Base-by-base conservation (phyloP, 2,329 filamentous ascomycete species). In the Exophiala dermatitidis region DNA sequence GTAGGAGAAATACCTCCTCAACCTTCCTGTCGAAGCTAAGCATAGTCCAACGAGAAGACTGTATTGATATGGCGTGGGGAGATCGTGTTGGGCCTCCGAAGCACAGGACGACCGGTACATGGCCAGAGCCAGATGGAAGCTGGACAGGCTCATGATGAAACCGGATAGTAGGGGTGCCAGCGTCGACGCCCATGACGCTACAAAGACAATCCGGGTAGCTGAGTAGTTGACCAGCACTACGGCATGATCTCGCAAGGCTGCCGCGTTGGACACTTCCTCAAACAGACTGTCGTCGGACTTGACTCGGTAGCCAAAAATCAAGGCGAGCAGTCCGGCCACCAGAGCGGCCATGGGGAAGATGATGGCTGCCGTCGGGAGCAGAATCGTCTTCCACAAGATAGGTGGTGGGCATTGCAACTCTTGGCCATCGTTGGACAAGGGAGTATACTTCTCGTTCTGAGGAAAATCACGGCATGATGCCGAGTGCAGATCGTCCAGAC, bases 1-100 rank as follows among this genome's bases (percentile, higher is more conserved):
- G 50, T 63, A 61, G 19, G 42, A 52, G 28, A 61, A 51, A 40
- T 60, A 61, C 33, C 54, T 53, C 19, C 47, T 33, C 33, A 63
- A 43, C 52, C 59, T 51, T 8, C 54, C 57, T 29, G 50, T 57
- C 30, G 59, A 61, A 19, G 59, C 59, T 33, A 60, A n/a, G 34
- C 55, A 56, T 30, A 61, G 53, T 9, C 59, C 59, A 6, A 63
- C 52, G 3, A 63, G 53, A 12, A 63, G 51, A 31, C 54, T 60
- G 48, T 60, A 55, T 38, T 63, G 60, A 43, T 61, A 63, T 2
- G 60, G 60, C 4, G 60, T 61, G 8, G 60, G 59, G 4, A 63
- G 49, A 26, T 53, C 47, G 12, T 50, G 52, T 30, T 62, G 52
- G 3, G 19, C 1, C 19, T 56, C 45, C 5, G 36, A 28, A 8